Base-by-base conservation (phyloP, 441 rosid species). In the Pelargonium citronellum region DNA sequence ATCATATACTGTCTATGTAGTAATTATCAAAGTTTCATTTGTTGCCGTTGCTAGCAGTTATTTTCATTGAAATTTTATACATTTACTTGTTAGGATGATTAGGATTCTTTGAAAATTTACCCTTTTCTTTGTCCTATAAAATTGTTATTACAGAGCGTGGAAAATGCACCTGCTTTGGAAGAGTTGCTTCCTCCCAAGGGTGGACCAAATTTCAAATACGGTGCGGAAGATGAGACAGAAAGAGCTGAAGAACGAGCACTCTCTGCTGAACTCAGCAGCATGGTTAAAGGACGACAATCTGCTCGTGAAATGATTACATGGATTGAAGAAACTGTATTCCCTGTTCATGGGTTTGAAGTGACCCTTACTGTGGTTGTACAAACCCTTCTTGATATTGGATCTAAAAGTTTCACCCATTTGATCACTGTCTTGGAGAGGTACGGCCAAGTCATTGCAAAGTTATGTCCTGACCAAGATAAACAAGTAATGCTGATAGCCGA, bases 391-490 rank as follows among this genome's bases (percentile, higher is more conserved):
- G 91, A 95, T 66, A 86, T 95, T 67, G 99, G 98, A 53, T 95
- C 99, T 69, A 92, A 95, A 77, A 95, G 99, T 87, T 95, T 92
- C 82, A 91, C 99, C 74, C 99, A 92, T 85, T 70, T 92, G 86
- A 92, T 89, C 75, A 87, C 96, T 66, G 91, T 95, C 72, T 81
- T 95, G 80, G 96, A 92, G 89, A 87, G 99, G 80, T 95, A 92
- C 49, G 97, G 96, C 53, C 94, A 89, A 86, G 92, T 91, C 44
- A 83, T 95, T 74, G 81, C 90, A 47, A 87, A 84, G 69, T 61
- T 91, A 17, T 96, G 91, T 71, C 83, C 95, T 34, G 96, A 96
- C 77, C 85, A 74, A 12, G 98, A 96, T 75, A 92, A 85, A 68
- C 98, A 96, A 79, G 84, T 82, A 69, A 67, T 86, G 85, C 82